Evolutionary conservation across 768 basidiomycete species (phyloP), one percentile per base, ranked within the genome.

Genomic region (Mycena polygramma): DNA sequence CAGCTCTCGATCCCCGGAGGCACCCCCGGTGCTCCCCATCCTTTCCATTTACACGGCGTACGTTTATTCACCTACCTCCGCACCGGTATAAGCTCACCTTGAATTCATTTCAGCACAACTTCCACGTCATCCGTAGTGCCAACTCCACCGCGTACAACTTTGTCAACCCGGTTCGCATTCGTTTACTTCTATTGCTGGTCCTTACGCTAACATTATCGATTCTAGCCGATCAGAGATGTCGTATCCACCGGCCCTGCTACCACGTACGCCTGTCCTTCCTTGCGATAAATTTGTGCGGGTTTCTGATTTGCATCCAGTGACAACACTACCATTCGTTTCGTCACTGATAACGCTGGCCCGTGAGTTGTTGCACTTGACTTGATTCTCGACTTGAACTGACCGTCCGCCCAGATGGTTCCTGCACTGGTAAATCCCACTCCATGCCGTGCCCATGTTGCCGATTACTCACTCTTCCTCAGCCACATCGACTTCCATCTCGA

Each of bases 261-360:
- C 37, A 62, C 55, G 52, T 68, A 51, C 30, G 66, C 48, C 13
- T 39, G n/a, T 2, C 37, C 49, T 2, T 52, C n/a, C n/a, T n/a
- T n/a, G n/a, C n/a, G 57, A 22, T 20, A 30, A 26, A 6, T 13
- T 22, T n/a, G 22, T 26, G 11, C 2, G 9, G 41, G 8, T 41
- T 41, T 15, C 51, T 63, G 39, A 65, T 24, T 24, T 15, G 46
- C 17, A 8, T 46, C 0, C 66, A 68, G 65, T 35, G 76, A 77
- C 19, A 60, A 52, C 57, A 57, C 83, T 26, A 83, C 82, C 20
- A 78, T 90, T 48, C 82, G 87, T 24, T 89, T 86, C 80, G 73
- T 79, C 36, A 85, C 89, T 10, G 86, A 90, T 76, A 90, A 72
- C 26, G 66, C 66, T 24, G 70, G 70, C 22, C 70, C 70, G 57